phyloP scores from a whole-genome alignment of 306 rosid species.

The Abrus pulchellus region DNA sequence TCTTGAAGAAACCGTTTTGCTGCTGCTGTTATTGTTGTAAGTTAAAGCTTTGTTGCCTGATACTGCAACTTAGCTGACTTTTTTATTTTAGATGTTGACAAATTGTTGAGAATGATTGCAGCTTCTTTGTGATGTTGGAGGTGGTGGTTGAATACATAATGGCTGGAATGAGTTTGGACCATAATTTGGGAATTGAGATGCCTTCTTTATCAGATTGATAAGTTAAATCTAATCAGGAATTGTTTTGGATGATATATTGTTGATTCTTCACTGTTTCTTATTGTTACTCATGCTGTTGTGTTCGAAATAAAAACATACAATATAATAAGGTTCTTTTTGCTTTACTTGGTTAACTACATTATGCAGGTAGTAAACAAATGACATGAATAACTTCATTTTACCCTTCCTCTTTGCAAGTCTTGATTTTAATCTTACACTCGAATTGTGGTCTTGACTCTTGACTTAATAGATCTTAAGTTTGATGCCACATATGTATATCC shows the following conservation, averaged over 20 bases:
- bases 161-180: constrained; percentile 28
- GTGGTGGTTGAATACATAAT: neutral
- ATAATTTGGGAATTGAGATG: constrained; percentile 14
- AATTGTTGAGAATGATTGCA: neutral
- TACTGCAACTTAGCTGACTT: constrained; percentile 5
- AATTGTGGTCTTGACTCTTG: neutral
- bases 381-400: constrained; percentile 2
- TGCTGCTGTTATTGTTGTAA: constrained; percentile 24
- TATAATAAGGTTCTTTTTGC: neutral
- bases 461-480: neutral
- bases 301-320: neutral
- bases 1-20: constrained; percentile 31
- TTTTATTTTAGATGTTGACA: constrained; percentile 10
- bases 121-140: neutral
- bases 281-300: neutral
- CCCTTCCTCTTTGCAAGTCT: neutral
- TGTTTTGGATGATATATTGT: constrained; percentile 10
- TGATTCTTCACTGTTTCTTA: constrained; percentile 16
- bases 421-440: neutral
- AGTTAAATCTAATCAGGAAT: constrained; percentile 27
- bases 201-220: neutral
- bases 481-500: neutral
- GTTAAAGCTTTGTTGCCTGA: constrained; percentile 31
- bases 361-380: neutral
- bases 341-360: constrained; percentile 4